Conservation (phyloP, 2,329 filamentous ascomycete genomes). For the Hypoxylon sp. region DNA sequence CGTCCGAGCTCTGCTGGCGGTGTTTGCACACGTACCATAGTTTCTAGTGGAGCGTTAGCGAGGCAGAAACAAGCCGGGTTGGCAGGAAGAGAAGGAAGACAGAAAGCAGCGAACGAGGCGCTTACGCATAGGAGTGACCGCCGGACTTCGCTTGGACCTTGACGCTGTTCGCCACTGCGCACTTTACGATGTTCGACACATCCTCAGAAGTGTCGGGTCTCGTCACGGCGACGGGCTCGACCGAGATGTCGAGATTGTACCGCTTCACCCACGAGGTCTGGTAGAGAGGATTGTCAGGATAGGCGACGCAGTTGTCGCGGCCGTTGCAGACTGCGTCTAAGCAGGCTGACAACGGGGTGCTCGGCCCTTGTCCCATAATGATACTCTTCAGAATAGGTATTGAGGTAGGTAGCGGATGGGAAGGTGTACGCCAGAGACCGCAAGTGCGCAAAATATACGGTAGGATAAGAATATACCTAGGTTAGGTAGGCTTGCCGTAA, state of each 20-base stretch:
- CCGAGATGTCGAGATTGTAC: constrained; percentile 60
- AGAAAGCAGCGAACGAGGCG: background rate
- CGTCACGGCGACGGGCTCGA: constrained; percentile 64
- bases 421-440: constrained; percentile 1
- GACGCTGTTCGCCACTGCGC: constrained; percentile 57
- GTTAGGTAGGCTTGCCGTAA: background rate
- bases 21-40: constrained; percentile 40
- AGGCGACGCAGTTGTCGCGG: constrained; percentile 56
- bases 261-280: constrained; percentile 59
- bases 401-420: constrained; percentile 7
- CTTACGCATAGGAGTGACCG: constrained; percentile 69
- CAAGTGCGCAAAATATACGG: background rate
- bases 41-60: constrained; percentile 40
- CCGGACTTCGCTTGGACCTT: constrained; percentile 70
- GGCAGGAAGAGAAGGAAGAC: background rate
- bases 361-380: constrained; percentile 55
- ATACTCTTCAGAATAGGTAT: constrained; percentile 11
- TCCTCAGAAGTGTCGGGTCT: constrained; percentile 61
- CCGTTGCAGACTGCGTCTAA: constrained; percentile 56
- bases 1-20: background rate
- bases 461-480: too few species aligned
- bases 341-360: constrained; percentile 54
- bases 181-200: constrained; percentile 64
- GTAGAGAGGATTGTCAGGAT: constrained; percentile 54
- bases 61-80: background rate